Evolutionary conservation across 805 yeast species (phyloP).

Genomic region (Sugiyamaella smithiae): DNA sequence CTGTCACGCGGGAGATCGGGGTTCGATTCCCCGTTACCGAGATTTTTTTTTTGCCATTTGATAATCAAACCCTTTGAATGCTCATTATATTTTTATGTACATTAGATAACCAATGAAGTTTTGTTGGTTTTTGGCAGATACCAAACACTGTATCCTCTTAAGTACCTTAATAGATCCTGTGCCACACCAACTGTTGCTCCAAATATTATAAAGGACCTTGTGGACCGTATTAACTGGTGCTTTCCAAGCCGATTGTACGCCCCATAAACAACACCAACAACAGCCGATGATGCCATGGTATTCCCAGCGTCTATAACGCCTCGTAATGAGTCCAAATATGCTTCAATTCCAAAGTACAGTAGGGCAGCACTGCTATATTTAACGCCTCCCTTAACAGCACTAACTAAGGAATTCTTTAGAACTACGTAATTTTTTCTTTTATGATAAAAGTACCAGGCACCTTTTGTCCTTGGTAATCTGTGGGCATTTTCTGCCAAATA

Average conservation of each 20-base stretch:
- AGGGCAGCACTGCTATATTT: constrained; percentile 47
- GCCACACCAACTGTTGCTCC: constrained; percentile 62
- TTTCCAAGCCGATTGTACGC: constrained; percentile 35
- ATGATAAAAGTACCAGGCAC: constrained; percentile 88
- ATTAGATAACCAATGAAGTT: too few relatives aligned
- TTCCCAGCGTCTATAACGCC: constrained; percentile 58
- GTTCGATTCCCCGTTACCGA: constrained; percentile 12
- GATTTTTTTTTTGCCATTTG: constrained; percentile 5
- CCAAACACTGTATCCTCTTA: constrained; percentile 66
- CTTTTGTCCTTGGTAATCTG: constrained; percentile 68
- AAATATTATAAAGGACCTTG: constrained; percentile 50
- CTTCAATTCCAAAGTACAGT: constrained; percentile 59
- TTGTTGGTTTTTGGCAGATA: constrained; percentile 43
- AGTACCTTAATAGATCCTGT: constrained; percentile 60
- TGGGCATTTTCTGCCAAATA: constrained; percentile 81
- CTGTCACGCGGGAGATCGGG: constrained; percentile 13
- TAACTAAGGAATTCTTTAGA: constrained; percentile 50
- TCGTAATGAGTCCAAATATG: constrained; percentile 51
- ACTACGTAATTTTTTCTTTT: constrained; percentile 78
- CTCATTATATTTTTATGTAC: too few relatives aligned
- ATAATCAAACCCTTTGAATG: too few relatives aligned
- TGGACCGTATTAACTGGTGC: constrained; percentile 32
- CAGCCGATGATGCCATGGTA: constrained; percentile 56
- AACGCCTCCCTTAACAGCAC: constrained; percentile 44
- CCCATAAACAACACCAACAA: constrained; percentile 54